Conservation (phyloP, 2,329 filamentous ascomycete genomes). For the Colletotrichum costaricense region DNA sequence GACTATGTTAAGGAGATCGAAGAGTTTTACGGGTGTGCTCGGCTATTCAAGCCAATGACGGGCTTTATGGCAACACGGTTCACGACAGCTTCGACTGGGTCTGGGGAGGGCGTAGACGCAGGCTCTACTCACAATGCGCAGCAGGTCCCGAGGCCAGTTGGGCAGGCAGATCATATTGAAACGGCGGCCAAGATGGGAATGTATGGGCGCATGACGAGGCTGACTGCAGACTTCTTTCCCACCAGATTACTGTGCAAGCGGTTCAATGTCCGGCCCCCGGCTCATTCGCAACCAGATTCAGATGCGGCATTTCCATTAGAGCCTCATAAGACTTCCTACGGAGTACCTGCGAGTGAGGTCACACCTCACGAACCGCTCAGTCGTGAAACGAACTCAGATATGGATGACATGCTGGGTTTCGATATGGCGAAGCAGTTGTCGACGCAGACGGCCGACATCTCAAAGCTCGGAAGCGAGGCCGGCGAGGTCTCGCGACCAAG, state of each 20-base stretch:
- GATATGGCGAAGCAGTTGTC: neutral
- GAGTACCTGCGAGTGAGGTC: neutral
- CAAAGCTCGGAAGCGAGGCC: constrained; percentile 26
- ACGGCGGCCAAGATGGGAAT: constrained; percentile 90
- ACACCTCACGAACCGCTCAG: neutral
- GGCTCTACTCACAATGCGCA: constrained; percentile 43
- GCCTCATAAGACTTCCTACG: neutral
- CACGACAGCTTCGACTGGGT: constrained; percentile 73
- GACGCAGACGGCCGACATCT: neutral
- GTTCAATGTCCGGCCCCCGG: constrained; percentile 86
- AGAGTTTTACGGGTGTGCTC: constrained; percentile 75
- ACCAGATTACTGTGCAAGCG: constrained; percentile 91
- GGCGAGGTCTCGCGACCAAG: constrained; percentile 8
- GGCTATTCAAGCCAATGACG: constrained; percentile 90
- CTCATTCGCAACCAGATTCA: constrained; percentile 70
- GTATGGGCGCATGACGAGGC: constrained; percentile 90
- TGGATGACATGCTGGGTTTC: neutral
- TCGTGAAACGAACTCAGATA: neutral
- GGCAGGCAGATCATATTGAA: constrained; percentile 80
- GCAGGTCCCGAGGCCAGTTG: constrained; percentile 61
- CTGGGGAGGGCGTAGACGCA: constrained; percentile 39
- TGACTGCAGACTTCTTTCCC: constrained; percentile 78
- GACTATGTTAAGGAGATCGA: constrained; percentile 84
- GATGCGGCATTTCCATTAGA: constrained; percentile 37
- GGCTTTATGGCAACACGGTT: constrained; percentile 95